Evolutionary conservation across 139 green algal genomes (phyloP).

Genomic region (Dunaliella sp.): DNA sequence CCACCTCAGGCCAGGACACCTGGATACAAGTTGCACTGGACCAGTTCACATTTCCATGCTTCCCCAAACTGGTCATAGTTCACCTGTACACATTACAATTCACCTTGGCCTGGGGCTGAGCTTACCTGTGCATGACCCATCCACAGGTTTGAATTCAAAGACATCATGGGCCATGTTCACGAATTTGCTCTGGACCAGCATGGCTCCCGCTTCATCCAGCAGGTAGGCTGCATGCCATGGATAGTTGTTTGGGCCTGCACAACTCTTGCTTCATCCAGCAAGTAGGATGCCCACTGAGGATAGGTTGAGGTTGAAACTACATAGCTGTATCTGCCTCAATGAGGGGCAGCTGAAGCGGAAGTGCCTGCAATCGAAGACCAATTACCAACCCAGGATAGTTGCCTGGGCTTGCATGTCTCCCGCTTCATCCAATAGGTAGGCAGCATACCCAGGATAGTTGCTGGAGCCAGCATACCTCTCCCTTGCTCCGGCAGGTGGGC

Average conservation of each 20-base stretch:
- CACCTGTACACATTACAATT: too few relatives aligned
- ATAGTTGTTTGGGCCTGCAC: too few relatives aligned
- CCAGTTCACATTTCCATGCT: too few relatives aligned
- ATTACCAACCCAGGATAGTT: too few relatives aligned
- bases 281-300: not conserved
- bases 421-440: conserved; percentile 85
- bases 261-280: not conserved
- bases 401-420: conserved; percentile 86
- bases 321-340: too few relatives aligned
- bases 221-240: too few relatives aligned
- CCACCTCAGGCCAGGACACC: too few relatives aligned
- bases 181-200: conserved; percentile 87
- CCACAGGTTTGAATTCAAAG: conserved; percentile 41
- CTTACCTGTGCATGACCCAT: not conserved
- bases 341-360: not conserved
- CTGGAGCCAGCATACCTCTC: not conserved
- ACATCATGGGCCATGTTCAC: conserved; percentile 71
- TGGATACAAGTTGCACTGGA: too few relatives aligned
- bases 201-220: conserved; percentile 90
- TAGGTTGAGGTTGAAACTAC: not conserved
- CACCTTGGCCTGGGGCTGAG: too few relatives aligned
- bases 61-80: too few relatives aligned
- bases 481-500: not conserved
- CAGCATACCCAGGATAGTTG: too few relatives aligned
- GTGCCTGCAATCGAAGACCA: too few relatives aligned